Conservation (phyloP, 495 filamentous ascomycete species). For the Xylaria castorea region DNA sequence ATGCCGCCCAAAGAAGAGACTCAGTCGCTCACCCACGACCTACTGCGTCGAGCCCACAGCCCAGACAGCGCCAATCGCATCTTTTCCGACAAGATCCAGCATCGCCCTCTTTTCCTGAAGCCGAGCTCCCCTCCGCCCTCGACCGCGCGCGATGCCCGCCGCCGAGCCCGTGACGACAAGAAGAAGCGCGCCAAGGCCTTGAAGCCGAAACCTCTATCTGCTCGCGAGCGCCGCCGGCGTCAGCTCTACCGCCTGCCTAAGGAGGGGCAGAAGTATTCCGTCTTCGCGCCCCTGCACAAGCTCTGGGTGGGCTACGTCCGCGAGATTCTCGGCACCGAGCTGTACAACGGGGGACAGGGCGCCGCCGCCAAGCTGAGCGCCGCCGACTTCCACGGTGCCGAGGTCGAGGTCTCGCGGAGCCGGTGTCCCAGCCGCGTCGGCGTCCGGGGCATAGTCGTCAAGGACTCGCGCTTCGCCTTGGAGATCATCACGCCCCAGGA, state of each 20-base stretch:
- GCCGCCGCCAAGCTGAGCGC: conserved; percentile 71
- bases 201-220: conserved; percentile 79
- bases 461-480: conserved; percentile 86
- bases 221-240: conserved; percentile 75
- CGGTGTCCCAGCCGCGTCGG: conserved; percentile 83
- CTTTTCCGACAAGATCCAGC: conserved; percentile 80
- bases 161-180: conserved; percentile 60
- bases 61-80: conserved; percentile 70
- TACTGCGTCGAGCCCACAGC: conserved; percentile 78
- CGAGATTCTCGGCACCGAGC: conserved; percentile 66
- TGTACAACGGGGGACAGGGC: conserved; percentile 50
- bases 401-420: conserved; percentile 82
- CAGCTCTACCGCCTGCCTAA: conserved; percentile 76
- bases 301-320: conserved; percentile 87
- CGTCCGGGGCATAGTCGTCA: conserved; percentile 81
- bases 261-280: conserved; percentile 69
- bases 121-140: conserved; percentile 68
- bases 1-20: conserved; percentile 28
- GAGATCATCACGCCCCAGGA: conserved; percentile 77
- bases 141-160: conserved; percentile 69
- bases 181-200: conserved; percentile 62
- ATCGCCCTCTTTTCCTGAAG: conserved; percentile 80
- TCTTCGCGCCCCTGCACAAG: conserved; percentile 76
- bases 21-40: conserved; percentile 62
- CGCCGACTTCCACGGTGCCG: conserved; percentile 90